phyloP scores from a whole-genome alignment of 129 eudicot species.

The Gnaphalium uliginosum region DNA sequence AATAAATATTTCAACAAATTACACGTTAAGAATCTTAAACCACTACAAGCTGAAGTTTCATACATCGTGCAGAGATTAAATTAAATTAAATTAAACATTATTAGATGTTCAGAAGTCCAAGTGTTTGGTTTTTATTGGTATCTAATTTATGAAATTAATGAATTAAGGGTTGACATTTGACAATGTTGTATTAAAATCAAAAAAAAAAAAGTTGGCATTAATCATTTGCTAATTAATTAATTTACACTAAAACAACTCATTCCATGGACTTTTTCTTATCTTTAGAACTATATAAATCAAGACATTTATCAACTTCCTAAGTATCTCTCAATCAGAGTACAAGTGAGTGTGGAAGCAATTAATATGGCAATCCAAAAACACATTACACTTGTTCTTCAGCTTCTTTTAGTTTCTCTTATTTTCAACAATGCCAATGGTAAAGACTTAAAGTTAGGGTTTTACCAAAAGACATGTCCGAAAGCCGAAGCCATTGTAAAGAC shows the following conservation, averaged over 20 bases:
- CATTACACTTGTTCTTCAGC: slow-evolving; percentile 28
- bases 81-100: too few relatives aligned
- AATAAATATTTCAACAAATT: too few relatives aligned
- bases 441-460: slow-evolving; percentile 36
- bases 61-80: neutral
- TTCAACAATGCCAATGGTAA: slow-evolving; percentile 40
- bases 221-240: slow-evolving; percentile 1
- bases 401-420: slow-evolving; percentile 31
- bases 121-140: too few relatives aligned
- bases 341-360: neutral
- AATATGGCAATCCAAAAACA: slow-evolving; percentile 31
- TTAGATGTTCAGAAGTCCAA: too few relatives aligned
- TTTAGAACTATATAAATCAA: slow-evolving; percentile 26
- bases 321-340: slow-evolving; percentile 12
- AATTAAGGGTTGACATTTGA: neutral
- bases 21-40: neutral
- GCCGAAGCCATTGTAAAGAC: slow-evolving; percentile 44
- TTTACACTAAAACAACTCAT: neutral
- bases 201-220: neutral
- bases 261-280: neutral
- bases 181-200: too few relatives aligned
- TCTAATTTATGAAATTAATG: too few relatives aligned
- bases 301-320: neutral
- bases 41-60: neutral
- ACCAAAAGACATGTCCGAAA: slow-evolving; percentile 52